A percentile compares a stretch with the other conserved stretches of the same genome.
These are phyloP conservation scores for Saturnispora mendoncae DNA, from an alignment of 805 yeast genomes.

Conservation along the genomic window DNA sequence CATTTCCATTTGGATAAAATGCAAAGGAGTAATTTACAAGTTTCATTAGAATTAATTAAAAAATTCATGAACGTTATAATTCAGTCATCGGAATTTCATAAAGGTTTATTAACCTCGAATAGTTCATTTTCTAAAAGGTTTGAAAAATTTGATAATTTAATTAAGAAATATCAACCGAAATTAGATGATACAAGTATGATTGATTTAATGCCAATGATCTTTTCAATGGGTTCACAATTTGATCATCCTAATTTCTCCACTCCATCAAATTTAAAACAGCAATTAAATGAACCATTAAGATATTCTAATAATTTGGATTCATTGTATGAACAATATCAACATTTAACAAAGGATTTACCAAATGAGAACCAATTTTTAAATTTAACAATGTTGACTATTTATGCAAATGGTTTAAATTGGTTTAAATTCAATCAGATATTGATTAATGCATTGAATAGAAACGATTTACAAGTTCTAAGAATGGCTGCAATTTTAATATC, in stretches of 20 bases:
- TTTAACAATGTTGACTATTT: constrained; percentile 14
- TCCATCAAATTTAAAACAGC: constrained; percentile 9
- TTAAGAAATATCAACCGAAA: constrained; percentile 19
- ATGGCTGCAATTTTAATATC: constrained; percentile 12
- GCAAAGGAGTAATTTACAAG: constrained; percentile 23
- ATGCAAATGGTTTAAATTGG: constrained; percentile 16
- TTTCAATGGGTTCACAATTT: constrained; percentile 24
- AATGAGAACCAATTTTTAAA: constrained; percentile 11
- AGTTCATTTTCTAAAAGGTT: constrained; percentile 20
- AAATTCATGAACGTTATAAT: constrained; percentile 17
- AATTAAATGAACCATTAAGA: background rate
- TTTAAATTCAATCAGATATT: constrained; percentile 10
- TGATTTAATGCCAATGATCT: constrained; percentile 20
- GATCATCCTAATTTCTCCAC: constrained; percentile 20
- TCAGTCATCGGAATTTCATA: constrained; percentile 26
- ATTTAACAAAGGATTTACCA: constrained; percentile 2
- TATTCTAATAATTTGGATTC: constrained; percentile 10
- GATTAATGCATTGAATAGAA: constrained; percentile 11
- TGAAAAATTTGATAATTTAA: constrained; percentile 12
- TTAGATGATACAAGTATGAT: constrained; percentile 16
- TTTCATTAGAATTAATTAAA: constrained; percentile 18
- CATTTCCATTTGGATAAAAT: constrained; percentile 22
- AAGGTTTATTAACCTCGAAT: constrained; percentile 3
- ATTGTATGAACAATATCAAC: constrained; percentile 3
- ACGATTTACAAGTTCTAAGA: constrained; percentile 12